Base-by-base conservation (phyloP, 495 filamentous ascomycete genomes). In the Podospora conica region DNA sequence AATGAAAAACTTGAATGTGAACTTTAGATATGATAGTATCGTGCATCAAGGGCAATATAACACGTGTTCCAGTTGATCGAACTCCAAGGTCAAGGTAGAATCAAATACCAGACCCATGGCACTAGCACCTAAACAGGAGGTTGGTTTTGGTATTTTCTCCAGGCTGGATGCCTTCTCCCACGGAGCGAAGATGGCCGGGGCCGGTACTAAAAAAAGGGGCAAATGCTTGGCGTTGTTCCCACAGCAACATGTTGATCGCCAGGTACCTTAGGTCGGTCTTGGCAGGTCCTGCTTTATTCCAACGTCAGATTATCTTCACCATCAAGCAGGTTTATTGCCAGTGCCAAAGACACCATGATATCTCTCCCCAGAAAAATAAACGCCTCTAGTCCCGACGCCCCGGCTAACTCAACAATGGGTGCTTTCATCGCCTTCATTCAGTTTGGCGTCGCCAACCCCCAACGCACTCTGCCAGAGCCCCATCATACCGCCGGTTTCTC, bases 401-500 rank as follows among this genome's bases (percentile, higher is more conserved):
- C 15, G n/a, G n/a, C 61, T 53, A 54, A 2, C 40, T n/a, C 40
- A 48, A 48, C 40, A 48, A 48, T n/a, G 40, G 8, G n/a, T n/a
- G 40, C 40, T 18, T 7, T 48, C 40, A n/a, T 33, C 29, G 3
- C 29, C n/a, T n/a, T n/a, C n/a, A n/a, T n/a, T n/a, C n/a, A n/a
- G n/a, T n/a, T n/a, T n/a, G 0, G 10, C 0, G 29, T 33, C 29
- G 12, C 29, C 29, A 33, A 9, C 54, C 54, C 40, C 54, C 20
- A 9, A 12, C 21, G 29, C 18, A 8, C 3, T 21, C 55, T 10
- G 10, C 25, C 20, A n/a, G 27, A 33, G 25, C 25, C 9, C 33
- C 11, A 0, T 61, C 60, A 63, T 63, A 27, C 31, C 33, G 40
- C 20, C 15, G 84, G 85, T 74, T 88, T 88, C 75, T 83, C 81